Conservation (phyloP, 768 basidiomycete species). For the Pulveroboletus sp. region DNA sequence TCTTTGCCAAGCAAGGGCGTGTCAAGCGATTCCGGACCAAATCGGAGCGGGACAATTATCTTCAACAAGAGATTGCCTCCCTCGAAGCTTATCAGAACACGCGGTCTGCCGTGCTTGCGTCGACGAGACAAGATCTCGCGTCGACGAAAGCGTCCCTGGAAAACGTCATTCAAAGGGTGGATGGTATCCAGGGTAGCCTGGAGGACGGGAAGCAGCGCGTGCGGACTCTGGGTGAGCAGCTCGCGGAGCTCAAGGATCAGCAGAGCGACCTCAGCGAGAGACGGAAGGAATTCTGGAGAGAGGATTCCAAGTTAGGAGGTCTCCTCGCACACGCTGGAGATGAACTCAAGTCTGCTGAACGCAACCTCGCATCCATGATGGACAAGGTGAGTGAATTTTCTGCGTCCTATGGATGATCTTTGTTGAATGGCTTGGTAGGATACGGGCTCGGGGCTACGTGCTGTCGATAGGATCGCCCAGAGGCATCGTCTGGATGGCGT, state of each 20-base stretch:
- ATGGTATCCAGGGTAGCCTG: slow-evolving; percentile 52
- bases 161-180: slow-evolving; percentile 58
- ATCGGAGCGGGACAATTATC: slow-evolving; percentile 77
- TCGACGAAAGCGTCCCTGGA: slow-evolving; percentile 44
- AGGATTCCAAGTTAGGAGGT: slow-evolving; percentile 84
- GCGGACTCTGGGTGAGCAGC: slow-evolving; percentile 58
- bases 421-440: slow-evolving; percentile 50
- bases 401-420: not conserved
- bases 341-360: slow-evolving; percentile 77
- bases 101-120: slow-evolving; percentile 54
- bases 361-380: slow-evolving; percentile 85
- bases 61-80: slow-evolving; percentile 73
- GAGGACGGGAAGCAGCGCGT: slow-evolving; percentile 61
- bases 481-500: slow-evolving; percentile 75
- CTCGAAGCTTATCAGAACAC: slow-evolving; percentile 57
- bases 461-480: slow-evolving; percentile 81
- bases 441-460: slow-evolving; percentile 81
- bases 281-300: slow-evolving; percentile 91
- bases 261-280: slow-evolving; percentile 68
- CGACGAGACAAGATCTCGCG: slow-evolving; percentile 48
- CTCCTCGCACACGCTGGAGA: slow-evolving; percentile 72
- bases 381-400: slow-evolving; percentile 62
- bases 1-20: slow-evolving; percentile 91
- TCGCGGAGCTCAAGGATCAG: slow-evolving; percentile 58
- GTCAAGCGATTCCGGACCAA: slow-evolving; percentile 79